Base-by-base conservation (phyloP, 2,329 filamentous ascomycete species). In the Huntiella bhutanensis region DNA sequence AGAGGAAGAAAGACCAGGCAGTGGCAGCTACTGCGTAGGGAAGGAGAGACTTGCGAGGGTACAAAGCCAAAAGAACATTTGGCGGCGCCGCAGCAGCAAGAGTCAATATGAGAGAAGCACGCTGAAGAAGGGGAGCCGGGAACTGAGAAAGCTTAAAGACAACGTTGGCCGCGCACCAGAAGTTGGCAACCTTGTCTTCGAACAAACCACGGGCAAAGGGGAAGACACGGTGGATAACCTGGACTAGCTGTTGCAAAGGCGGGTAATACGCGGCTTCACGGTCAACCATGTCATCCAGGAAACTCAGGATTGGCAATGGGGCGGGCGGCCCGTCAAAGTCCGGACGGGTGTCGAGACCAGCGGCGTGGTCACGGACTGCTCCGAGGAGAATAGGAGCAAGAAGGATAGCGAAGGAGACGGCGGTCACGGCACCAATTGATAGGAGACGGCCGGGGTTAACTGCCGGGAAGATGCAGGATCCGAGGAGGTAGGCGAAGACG, bases 171-270 rank as follows among this genome's bases (percentile, higher is more conserved):
- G 86, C 80, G 59, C 91, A 98, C 91, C 91, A 98, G 56, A 95
- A 81, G 59, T 98, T 98, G 56, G 91, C 91, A 15, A 98, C 92
- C 62, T 98, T 98, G 66, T 96, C 91, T 63, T 98, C 92, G 56
- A 96, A 98, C 5, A 98, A 66, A 3, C 91, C 91, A n/a, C 91
- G 77, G 1, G 87, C 77, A 58, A 98, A 95, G 1, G 92, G 91
- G 56, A 98, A 96, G 48, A 96, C 73, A n/a, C 91, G 80, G 59
- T 95, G 84, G 8, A 95, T 64, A 54, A 86, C 74, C 61, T 98
- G 92, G 0, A 79, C 68, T 33, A 92, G 56, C 59, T 94, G 86
- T 56, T 91, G 75, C 4, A 87, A 57, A 10, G 83, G 60, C 1
- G 84, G 79, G 56, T 84, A 91, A 56, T 84, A 78, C 57, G 73